These are phyloP conservation scores for Breynia disticha DNA, from an alignment of 441 rosid genomes.

Conservation along the genomic window DNA sequence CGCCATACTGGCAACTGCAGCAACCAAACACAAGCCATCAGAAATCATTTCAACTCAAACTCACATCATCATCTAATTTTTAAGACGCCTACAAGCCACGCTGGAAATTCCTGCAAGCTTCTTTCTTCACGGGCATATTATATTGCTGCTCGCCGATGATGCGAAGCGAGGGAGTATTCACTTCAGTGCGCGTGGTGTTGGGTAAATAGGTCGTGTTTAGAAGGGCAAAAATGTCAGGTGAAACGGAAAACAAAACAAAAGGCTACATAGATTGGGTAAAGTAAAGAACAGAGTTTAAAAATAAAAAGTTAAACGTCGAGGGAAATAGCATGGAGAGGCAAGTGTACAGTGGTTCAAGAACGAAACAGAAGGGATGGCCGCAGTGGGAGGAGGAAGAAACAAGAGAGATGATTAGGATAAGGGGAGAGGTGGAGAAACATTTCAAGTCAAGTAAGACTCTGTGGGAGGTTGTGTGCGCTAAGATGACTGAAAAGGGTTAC, in stretches of 20 bases:
- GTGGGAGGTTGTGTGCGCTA: constrained; percentile 41
- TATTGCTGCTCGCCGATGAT: too few species aligned
- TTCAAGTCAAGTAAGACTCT: constrained; percentile 41
- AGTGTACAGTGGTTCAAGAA: too few species aligned
- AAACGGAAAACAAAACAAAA: too few species aligned
- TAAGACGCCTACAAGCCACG: constrained; percentile 47
- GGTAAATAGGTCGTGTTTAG: too few species aligned
- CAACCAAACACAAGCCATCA: constrained; percentile 7
- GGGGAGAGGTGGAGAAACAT: constrained; percentile 44
- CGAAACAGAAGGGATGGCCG: constrained; percentile 4
- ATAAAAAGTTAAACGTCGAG: too few species aligned
- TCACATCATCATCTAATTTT: background rate
- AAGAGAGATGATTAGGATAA: constrained; percentile 30
- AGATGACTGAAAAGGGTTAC: constrained; percentile 41
- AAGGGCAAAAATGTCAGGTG: too few species aligned
- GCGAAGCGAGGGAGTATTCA: constrained; percentile 4
- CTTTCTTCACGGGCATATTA: constrained; percentile 22
- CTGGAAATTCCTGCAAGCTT: constrained; percentile 71
- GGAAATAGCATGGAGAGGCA: too few species aligned
- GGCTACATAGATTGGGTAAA: too few species aligned
- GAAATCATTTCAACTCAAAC: background rate
- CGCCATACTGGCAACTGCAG: constrained; percentile 81
- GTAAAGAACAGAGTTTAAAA: too few species aligned
- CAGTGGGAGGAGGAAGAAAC: constrained; percentile 54
- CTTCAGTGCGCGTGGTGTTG: background rate